A percentile compares a stretch with the other conserved stretches of the same genome.
Evolutionary conservation across 805 yeast species (phyloP).

Genomic region (Candida ulmi): DNA sequence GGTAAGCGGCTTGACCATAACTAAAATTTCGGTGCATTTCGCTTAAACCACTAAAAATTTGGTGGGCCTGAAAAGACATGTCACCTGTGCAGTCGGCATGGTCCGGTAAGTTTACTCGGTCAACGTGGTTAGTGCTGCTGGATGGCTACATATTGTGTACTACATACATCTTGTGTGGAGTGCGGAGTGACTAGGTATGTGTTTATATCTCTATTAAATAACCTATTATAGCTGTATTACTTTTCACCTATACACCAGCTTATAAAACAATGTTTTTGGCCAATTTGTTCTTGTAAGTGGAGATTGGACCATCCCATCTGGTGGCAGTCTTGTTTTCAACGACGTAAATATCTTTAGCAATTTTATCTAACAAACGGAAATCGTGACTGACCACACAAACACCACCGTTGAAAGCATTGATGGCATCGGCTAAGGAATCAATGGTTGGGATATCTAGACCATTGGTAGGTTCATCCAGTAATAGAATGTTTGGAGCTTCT

Average conservation of each 20-base stretch:
- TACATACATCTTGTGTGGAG: too few relatives aligned
- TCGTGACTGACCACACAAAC: slow-evolving; percentile 98
- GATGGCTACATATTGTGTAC: too few relatives aligned
- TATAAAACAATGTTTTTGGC: slow-evolving; percentile 83
- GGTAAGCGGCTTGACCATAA: too few relatives aligned
- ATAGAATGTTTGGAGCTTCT: slow-evolving; percentile 89
- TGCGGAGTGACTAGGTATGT: too few relatives aligned
- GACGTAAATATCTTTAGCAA: slow-evolving; percentile 95
- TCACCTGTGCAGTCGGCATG: too few relatives aligned
- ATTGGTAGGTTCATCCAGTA: slow-evolving; percentile 99
- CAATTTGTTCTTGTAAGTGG: slow-evolving; percentile 89
- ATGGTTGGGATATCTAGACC: slow-evolving; percentile 98
- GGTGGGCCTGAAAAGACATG: too few relatives aligned
- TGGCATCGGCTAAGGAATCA: slow-evolving; percentile 96
- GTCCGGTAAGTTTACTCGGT: too few relatives aligned
- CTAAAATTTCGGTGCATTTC: too few relatives aligned
- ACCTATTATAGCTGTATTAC: too few relatives aligned
- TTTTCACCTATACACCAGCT: slow-evolving; percentile 7
- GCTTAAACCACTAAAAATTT: too few relatives aligned
- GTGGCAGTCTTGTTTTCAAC: slow-evolving; percentile 95
- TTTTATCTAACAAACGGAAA: slow-evolving; percentile 94
- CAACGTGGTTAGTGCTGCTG: too few relatives aligned
- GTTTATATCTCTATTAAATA: too few relatives aligned
- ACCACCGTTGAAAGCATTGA: slow-evolving; percentile 93
- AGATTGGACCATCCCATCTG: slow-evolving; percentile 90